Evolutionary conservation across 2,329 filamentous ascomycete species (phyloP).

Genomic region (Phoma sp.): DNA sequence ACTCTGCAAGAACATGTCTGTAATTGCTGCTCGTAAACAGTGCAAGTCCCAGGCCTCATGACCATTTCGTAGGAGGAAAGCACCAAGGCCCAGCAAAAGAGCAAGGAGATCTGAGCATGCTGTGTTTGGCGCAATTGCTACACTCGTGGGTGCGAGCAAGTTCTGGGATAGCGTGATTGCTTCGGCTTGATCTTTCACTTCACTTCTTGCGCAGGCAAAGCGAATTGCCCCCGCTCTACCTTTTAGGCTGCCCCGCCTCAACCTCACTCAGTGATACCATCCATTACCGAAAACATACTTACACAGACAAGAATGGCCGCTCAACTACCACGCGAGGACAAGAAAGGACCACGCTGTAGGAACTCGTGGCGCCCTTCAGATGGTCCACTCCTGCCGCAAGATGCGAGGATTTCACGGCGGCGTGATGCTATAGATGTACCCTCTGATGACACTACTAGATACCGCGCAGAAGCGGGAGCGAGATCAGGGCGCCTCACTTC

Average conservation of each 20-base stretch:
- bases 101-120: no score
- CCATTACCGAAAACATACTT: no score
- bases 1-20: no score
- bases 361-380: conserved; percentile 15
- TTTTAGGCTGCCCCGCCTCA: not conserved
- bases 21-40: no score
- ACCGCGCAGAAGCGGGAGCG: no score
- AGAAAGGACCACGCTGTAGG: not conserved
- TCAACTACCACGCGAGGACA: not conserved
- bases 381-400: not conserved
- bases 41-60: no score
- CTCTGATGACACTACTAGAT: no score
- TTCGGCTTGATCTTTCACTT: conserved; percentile 4
- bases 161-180: not conserved
- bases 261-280: no score
- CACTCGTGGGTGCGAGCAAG: not conserved
- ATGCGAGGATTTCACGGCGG: not conserved
- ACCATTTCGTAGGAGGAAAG: no score
- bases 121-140: no score
- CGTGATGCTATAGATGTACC: not conserved
- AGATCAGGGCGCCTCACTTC: not conserved
- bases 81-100: no score
- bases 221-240: conserved; percentile 1
- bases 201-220: not conserved
- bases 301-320: not conserved